Conservation (phyloP, 257 asterid species). For the Salvia rosmarinus region DNA sequence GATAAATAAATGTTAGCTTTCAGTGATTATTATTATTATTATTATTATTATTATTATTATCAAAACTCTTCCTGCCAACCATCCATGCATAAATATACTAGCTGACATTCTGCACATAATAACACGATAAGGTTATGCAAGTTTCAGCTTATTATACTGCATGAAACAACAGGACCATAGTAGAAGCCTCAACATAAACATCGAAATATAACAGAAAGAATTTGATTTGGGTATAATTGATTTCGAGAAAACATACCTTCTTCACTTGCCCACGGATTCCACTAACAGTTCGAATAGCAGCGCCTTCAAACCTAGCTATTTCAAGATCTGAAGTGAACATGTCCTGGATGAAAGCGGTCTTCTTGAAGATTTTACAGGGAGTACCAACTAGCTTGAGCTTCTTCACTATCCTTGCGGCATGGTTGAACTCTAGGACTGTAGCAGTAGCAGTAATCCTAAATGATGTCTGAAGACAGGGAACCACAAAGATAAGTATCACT, state of each 20-base stretch:
- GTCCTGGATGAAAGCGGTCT: constrained; percentile 89
- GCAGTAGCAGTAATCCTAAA: constrained; percentile 96
- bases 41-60: too few species aligned
- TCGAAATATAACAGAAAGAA: not conserved
- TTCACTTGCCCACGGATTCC: constrained; percentile 97
- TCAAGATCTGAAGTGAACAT: constrained; percentile 99
- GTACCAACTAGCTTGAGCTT: constrained; percentile 90
- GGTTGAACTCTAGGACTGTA: constrained; percentile 89
- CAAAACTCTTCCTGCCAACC: too few species aligned
- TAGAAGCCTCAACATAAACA: not conserved
- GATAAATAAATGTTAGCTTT: too few species aligned
- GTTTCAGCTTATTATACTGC: not conserved
- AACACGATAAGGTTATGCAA: too few species aligned
- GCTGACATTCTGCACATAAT: too few species aligned
- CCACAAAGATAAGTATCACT: constrained; percentile 8
- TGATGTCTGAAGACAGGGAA: constrained; percentile 57
- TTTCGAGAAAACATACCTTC: constrained; percentile 59
- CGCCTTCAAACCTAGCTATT: constrained; percentile 98
- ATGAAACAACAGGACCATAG: constrained; percentile 3
- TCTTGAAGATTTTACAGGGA: constrained; percentile 89
- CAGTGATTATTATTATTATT: too few species aligned
- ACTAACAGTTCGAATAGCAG: constrained; percentile 90
- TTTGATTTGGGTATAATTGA: not conserved
- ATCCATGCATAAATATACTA: too few species aligned
- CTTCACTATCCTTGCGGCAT: constrained; percentile 81